phyloP scores from a whole-genome alignment of 176 grass and related monocot species.

The Stipa capillata region DNA sequence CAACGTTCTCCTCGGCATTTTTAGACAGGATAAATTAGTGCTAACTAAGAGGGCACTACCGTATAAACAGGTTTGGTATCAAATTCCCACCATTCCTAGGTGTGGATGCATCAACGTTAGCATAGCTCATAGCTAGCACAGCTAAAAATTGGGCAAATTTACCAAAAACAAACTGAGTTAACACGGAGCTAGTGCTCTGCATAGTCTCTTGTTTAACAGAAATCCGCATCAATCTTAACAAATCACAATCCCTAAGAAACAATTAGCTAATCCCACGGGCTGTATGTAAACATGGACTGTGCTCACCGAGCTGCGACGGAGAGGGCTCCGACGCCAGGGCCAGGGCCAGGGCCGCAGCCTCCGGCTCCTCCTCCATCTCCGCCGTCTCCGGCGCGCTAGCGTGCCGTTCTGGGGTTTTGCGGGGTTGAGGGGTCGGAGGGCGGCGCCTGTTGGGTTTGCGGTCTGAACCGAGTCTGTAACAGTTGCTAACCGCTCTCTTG shows the following conservation, averaged over 20 bases:
- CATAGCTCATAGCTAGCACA: not conserved
- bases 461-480: not conserved
- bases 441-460: not conserved
- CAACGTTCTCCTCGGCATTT: not conserved
- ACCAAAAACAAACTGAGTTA: not conserved
- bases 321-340: not conserved
- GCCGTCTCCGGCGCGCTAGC: not conserved
- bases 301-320: conserved; percentile 26
- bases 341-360: not conserved
- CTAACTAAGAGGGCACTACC: not conserved
- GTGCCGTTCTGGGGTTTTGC: not conserved
- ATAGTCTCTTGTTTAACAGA: not conserved
- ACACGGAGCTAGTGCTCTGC: not conserved
- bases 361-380: not conserved
- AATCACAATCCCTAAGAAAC: not conserved
- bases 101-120: not conserved
- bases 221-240: not conserved
- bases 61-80: not conserved
- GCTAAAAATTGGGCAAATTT: not conserved
- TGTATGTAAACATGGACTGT: not conserved
- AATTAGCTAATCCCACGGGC: not conserved
- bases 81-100: not conserved
- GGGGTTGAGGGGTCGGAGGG: not conserved
- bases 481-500: not conserved
- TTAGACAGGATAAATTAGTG: not conserved